These are phyloP conservation scores for Ilex aquifolium DNA, from an alignment of 257 asterid species.

Conservation along the genomic window DNA sequence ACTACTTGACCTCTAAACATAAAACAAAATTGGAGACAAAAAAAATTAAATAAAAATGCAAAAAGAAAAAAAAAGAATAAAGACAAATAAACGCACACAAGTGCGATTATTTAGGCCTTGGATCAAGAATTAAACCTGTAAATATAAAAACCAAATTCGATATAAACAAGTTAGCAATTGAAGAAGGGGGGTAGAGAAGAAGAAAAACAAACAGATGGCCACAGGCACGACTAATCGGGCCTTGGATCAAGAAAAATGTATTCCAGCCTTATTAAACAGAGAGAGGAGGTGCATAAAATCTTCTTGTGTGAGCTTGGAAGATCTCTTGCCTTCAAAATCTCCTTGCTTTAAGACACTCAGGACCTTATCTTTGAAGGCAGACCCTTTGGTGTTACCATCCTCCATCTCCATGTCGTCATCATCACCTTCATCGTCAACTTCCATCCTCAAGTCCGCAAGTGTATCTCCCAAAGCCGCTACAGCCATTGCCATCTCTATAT, in stretches of 20 bases:
- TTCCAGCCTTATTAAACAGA: constrained; percentile 70
- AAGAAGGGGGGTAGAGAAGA: no score
- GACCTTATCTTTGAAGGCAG: constrained; percentile 66
- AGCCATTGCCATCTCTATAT: constrained; percentile 42
- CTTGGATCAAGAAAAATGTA: constrained; percentile 61
- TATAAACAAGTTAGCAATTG: no score
- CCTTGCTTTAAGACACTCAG: constrained; percentile 62
- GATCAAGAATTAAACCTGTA: no score
- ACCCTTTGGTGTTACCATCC: constrained; percentile 47
- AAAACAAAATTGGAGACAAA: no score
- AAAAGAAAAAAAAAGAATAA: no score
- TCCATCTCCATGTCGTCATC: constrained; percentile 72
- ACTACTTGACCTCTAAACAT: no score
- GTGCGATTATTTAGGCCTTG: no score
- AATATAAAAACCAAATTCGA: no score
- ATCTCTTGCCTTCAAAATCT: constrained; percentile 62
- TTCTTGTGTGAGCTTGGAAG: constrained; percentile 72
- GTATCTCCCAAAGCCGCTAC: constrained; percentile 72
- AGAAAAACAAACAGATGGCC: no score
- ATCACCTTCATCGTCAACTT: constrained; percentile 41
- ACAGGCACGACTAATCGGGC: neutral
- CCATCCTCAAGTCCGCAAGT: constrained; percentile 63
- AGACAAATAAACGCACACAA: no score
- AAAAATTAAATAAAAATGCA: no score
- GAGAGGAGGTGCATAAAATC: constrained; percentile 86